phyloP scores from a whole-genome alignment of 2,329 filamentous ascomycete species.

The Zymoseptoria ardabiliae region DNA sequence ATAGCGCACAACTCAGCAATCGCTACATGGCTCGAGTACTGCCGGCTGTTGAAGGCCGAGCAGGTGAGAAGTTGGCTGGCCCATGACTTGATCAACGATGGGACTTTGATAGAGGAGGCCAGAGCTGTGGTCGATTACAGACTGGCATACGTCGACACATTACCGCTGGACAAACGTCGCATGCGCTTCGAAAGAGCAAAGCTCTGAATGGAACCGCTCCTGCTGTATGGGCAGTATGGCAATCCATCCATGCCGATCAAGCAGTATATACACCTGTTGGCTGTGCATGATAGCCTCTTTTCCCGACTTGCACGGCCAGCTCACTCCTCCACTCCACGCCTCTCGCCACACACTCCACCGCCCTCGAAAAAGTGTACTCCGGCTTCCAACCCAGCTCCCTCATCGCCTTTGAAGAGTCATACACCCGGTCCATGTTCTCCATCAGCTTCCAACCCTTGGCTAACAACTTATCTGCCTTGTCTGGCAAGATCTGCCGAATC shows the following conservation, averaged over 20 bases:
- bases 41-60: background rate
- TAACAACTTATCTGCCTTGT: constrained; percentile 7
- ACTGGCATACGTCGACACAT: background rate
- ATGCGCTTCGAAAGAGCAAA: background rate
- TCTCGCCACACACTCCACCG: constrained; percentile 6
- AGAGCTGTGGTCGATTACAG: background rate
- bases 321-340: constrained; percentile 13
- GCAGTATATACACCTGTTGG: constrained; percentile 14
- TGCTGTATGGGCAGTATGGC: too few species aligned
- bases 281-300: constrained; percentile 12
- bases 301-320: constrained; percentile 8
- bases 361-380: constrained; percentile 12
- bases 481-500: constrained; percentile 1
- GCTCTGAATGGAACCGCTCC: background rate
- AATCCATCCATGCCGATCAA: background rate
- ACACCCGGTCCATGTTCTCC: constrained; percentile 11
- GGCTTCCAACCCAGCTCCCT: constrained; percentile 11
- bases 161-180: background rate
- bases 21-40: background rate
- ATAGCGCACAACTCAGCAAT: background rate
- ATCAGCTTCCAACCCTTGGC: constrained; percentile 12
- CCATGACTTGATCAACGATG: background rate
- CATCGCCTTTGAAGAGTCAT: constrained; percentile 12
- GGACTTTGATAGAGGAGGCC: background rate
- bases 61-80: background rate